Evolutionary conservation across 2,329 filamentous ascomycete genomes (phyloP).

Genomic region (Apiospora phragmitis): DNA sequence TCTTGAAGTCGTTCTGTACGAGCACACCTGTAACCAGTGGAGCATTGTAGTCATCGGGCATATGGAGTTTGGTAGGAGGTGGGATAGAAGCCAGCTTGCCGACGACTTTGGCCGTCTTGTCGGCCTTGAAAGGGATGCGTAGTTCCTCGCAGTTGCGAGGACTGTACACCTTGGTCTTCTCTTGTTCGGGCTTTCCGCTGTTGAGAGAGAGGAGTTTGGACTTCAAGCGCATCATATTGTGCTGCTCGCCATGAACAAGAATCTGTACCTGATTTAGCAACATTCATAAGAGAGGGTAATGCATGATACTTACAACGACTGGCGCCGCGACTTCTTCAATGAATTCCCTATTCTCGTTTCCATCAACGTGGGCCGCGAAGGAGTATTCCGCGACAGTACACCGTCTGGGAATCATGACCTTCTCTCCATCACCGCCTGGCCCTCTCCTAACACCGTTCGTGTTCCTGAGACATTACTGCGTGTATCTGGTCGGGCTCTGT

Average conservation of each 20-base stretch:
- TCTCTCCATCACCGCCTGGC: conserved; percentile 72
- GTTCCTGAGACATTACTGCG: conserved; percentile 82
- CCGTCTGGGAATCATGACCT: conserved; percentile 85
- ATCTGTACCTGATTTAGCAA: conserved; percentile 57
- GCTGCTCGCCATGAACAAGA: conserved; percentile 92
- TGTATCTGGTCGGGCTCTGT: conserved; percentile 94
- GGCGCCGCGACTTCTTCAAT: conserved; percentile 92
- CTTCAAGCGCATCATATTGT: conserved; percentile 97
- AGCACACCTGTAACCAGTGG: conserved; percentile 83
- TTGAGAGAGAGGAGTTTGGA: conserved; percentile 94
- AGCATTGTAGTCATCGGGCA: conserved; percentile 32
- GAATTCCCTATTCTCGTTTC: conserved; percentile 92
- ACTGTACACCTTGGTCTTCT: conserved; percentile 88
- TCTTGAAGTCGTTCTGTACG: conserved; percentile 96
- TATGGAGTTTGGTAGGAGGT: conserved; percentile 53
- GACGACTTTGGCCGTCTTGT: conserved; percentile 95
- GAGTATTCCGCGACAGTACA: conserved; percentile 94
- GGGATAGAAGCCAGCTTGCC: conserved; percentile 84
- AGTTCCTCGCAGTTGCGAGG: conserved; percentile 95
- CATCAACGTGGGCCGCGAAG: conserved; percentile 96
- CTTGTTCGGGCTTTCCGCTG: conserved; percentile 72
- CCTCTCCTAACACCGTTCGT: conserved; percentile 63
- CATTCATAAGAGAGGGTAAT: neutral
- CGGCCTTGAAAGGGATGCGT: conserved; percentile 89
- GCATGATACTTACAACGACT: conserved; percentile 72